phyloP scores from a whole-genome alignment of 805 yeast genomes.

The Nakazawaea wickerhamii region DNA sequence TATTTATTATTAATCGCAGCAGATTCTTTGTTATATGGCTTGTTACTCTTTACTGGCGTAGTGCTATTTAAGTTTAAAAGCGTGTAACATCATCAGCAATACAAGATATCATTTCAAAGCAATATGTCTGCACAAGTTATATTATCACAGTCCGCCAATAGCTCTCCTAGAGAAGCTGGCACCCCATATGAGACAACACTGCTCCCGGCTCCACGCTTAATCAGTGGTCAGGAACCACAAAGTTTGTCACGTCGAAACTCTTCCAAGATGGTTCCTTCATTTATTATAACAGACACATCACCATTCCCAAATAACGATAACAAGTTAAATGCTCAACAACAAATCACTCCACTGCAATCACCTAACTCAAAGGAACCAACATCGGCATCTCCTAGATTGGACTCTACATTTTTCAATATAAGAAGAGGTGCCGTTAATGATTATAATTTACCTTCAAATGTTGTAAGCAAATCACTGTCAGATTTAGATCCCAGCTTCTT shows the following conservation, averaged over 20 bases:
- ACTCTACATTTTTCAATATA: conserved; percentile 7
- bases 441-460: neutral
- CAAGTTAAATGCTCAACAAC: neutral
- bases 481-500: conserved; percentile 1
- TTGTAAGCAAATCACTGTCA: neutral
- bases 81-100: too few relatives aligned
- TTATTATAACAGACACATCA: conserved; percentile 9
- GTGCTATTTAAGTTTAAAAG: too few relatives aligned
- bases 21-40: too few relatives aligned
- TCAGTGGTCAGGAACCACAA: neutral
- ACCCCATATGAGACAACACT: neutral
- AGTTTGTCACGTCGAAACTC: conserved; percentile 3
- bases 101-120: too few relatives aligned
- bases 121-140: neutral
- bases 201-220: neutral
- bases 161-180: neutral
- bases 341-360: neutral
- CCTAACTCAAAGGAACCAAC: neutral
- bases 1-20: too few relatives aligned
- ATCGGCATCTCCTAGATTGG: neutral
- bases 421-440: neutral
- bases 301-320: neutral
- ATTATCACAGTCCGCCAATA: conserved; percentile 2
- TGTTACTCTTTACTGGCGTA: too few relatives aligned
- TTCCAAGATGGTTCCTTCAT: conserved; percentile 3